Evolutionary conservation across 2,329 filamentous ascomycete species (phyloP).

Genomic region (Hymenoscyphus occultus): DNA sequence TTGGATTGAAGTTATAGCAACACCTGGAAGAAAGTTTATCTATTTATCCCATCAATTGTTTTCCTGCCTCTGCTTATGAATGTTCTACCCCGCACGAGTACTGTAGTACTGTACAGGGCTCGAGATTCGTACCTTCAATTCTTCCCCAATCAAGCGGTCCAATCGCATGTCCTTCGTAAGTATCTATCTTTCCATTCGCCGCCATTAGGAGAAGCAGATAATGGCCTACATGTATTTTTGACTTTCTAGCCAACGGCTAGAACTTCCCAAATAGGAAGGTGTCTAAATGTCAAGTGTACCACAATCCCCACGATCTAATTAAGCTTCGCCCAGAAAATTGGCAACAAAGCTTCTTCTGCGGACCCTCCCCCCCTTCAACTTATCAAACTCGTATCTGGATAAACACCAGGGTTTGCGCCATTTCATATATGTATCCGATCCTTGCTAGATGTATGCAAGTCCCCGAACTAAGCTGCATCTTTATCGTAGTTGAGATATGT

Average conservation of each 20-base stretch:
- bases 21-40: not conserved
- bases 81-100: not conserved
- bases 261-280: not conserved
- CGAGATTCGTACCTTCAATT: not conserved
- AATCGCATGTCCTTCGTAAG: not conserved
- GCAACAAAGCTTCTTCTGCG: constrained; percentile 1
- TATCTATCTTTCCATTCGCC: too few species aligned
- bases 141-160: not conserved
- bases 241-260: not conserved
- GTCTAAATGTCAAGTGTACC: not conserved
- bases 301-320: not conserved
- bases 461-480: not conserved
- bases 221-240: not conserved
- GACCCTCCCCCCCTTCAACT: not conserved
- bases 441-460: not conserved
- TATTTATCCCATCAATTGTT: not conserved
- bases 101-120: too few species aligned
- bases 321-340: constrained; percentile 1
- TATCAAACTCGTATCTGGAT: not conserved
- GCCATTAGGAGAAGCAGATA: too few species aligned
- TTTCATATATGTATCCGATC: not conserved
- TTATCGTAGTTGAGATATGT: not conserved
- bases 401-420: not conserved
- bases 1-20: not conserved
- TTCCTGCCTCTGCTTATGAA: not conserved